These are phyloP conservation scores for Karstenula rhodostoma DNA, from an alignment of 2,329 filamentous ascomycete genomes.

Conservation along the genomic window DNA sequence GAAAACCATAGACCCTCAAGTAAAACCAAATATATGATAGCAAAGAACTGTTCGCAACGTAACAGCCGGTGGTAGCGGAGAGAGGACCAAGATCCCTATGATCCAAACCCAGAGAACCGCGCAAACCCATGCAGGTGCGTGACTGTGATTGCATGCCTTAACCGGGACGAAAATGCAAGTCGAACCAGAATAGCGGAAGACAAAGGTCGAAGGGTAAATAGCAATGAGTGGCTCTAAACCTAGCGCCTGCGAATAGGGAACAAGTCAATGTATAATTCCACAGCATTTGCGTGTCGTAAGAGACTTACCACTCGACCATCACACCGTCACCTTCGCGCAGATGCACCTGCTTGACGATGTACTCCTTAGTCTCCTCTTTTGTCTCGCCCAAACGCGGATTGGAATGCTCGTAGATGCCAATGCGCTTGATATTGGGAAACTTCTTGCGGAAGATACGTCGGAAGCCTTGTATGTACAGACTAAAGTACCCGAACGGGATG, in stretches of 20 bases:
- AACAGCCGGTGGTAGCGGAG: not conserved
- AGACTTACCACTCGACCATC: conserved; percentile 13
- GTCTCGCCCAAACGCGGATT: not conserved
- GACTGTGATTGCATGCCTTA: not conserved
- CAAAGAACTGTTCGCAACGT: not conserved
- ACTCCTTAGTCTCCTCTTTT: conserved; percentile 12
- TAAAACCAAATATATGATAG: not conserved
- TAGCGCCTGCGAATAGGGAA: not conserved
- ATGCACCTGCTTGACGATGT: conserved; percentile 14
- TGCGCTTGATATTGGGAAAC: conserved; percentile 21
- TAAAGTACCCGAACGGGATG: conserved; percentile 19
- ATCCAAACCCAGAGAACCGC: not conserved
- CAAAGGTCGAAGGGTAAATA: not conserved
- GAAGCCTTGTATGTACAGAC: conserved; percentile 14
- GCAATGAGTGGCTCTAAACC: not conserved
- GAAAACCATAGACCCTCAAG: not conserved
- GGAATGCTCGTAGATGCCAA: conserved; percentile 8
- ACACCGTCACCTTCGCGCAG: conserved; percentile 17
- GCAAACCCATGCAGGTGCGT: not conserved
- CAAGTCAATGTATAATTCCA: not conserved
- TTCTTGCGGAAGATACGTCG: conserved; percentile 17
- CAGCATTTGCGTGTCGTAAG: not conserved
- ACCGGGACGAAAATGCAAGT: not conserved
- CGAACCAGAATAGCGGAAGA: not conserved
- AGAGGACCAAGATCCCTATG: not conserved